phyloP scores from a whole-genome alignment of 805 yeast species.

The Metschnikowia henanensis region DNA sequence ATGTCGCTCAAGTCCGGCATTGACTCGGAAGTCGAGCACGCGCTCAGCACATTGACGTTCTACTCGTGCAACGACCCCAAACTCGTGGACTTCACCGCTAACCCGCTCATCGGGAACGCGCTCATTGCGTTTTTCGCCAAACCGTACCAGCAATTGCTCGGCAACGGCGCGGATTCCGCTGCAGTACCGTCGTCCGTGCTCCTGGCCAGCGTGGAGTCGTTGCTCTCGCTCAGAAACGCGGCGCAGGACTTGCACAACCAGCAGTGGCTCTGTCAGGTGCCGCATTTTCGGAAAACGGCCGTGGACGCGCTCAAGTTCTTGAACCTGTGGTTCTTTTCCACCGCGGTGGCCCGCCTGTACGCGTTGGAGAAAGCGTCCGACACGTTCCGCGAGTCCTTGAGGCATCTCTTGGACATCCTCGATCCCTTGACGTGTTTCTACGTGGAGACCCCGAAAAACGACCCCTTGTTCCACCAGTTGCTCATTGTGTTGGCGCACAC shows the following conservation, averaged over 20 bases:
- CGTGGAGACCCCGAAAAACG: constrained; percentile 71
- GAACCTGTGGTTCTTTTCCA: constrained; percentile 29
- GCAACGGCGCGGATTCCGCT: constrained; percentile 8
- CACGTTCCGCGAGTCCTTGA: constrained; percentile 56
- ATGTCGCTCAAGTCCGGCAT: constrained; percentile 70
- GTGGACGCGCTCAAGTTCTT: constrained; percentile 45
- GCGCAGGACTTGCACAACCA: constrained; percentile 85
- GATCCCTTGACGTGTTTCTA: constrained; percentile 84
- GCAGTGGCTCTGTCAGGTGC: constrained; percentile 63
- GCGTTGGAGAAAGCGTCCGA: constrained; percentile 25
- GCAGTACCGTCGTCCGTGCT: constrained; percentile 22
- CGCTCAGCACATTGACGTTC: constrained; percentile 53
- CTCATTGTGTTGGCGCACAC: constrained; percentile 49
- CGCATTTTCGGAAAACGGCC: constrained; percentile 46
- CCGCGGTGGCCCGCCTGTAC: constrained; percentile 10
- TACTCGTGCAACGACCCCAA: constrained; percentile 53
- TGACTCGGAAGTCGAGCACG: constrained; percentile 69
- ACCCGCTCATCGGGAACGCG: constrained; percentile 44
- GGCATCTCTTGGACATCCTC: constrained; percentile 72
- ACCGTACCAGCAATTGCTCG: constrained; percentile 28
- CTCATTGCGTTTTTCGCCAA: constrained; percentile 35
- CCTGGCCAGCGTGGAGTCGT: constrained; percentile 41
- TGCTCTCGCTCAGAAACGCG: constrained; percentile 74
- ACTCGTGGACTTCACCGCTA: constrained; percentile 45
- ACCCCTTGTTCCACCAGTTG: constrained; percentile 61